A percentile compares a stretch with the other conserved stretches of the same genome.
Evolutionary conservation across 202 grass and related monocot species (phyloP).

Genomic region (Brachypodium distachyon): DNA sequence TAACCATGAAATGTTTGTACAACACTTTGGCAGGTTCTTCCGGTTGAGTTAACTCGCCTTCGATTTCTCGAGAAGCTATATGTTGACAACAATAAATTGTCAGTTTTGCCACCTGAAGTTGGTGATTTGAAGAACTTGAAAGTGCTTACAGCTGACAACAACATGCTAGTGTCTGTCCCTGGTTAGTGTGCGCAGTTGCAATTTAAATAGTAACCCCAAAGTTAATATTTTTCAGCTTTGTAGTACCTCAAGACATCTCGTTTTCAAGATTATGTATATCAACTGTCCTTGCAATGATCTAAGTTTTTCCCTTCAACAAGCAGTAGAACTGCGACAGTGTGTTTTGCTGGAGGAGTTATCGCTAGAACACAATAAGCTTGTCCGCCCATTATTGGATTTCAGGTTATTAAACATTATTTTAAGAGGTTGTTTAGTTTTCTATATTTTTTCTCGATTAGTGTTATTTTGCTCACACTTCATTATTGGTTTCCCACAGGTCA

Average conservation of each 20-base stretch:
- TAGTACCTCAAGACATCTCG: not conserved
- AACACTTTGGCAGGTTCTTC: conserved; percentile 63
- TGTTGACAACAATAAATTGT: conserved; percentile 84
- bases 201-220: not conserved
- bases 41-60: conserved; percentile 78
- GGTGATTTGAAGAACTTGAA: conserved; percentile 82
- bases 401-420: conserved; percentile 58
- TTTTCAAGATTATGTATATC: conserved; percentile 17
- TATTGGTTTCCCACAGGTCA: conserved; percentile 63
- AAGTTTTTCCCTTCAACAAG: conserved; percentile 8
- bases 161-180: conserved; percentile 91
- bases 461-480: conserved; percentile 34
- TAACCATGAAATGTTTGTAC: conserved; percentile 20
- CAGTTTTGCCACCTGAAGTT: conserved; percentile 86
- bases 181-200: conserved; percentile 41
- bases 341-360: conserved; percentile 90
- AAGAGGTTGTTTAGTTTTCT: conserved; percentile 12
- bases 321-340: conserved; percentile 86
- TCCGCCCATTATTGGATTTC: conserved; percentile 96
- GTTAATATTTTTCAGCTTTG: conserved; percentile 6
- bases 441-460: not conserved
- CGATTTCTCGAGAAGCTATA: conserved; percentile 85
- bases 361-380: conserved; percentile 89
- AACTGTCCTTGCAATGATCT: not conserved
- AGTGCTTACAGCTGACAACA: conserved; percentile 77